Evolutionary conservation across 2,329 filamentous ascomycete genomes (phyloP).

Genomic region (Ceratocystis huliohia): DNA sequence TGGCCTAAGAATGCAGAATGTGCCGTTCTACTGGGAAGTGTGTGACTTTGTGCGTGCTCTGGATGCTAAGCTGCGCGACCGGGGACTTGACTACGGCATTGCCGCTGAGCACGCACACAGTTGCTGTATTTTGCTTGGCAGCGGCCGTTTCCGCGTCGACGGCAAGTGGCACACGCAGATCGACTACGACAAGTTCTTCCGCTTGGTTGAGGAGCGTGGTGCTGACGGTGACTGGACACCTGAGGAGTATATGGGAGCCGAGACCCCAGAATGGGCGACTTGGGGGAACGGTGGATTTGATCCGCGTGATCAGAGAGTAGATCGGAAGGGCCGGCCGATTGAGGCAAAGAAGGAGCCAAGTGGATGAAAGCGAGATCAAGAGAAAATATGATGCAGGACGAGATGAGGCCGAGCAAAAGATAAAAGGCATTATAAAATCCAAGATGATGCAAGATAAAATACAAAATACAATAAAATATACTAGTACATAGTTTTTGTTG

Average conservation of each 20-base stretch:
- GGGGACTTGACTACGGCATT: slow-evolving; percentile 74
- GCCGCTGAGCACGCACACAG: slow-evolving; percentile 91
- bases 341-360: slow-evolving; percentile 26
- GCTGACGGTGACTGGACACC: slow-evolving; percentile 60
- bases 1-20: slow-evolving; percentile 91
- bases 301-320: slow-evolving; percentile 74
- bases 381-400: background rate
- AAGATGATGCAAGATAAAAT: background rate
- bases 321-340: slow-evolving; percentile 66
- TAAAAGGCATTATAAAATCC: background rate
- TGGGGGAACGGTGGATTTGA: slow-evolving; percentile 95
- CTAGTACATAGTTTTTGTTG: background rate
- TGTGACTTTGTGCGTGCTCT: slow-evolving; percentile 68
- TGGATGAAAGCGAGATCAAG: background rate
- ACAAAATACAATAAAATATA: slow-evolving; percentile 7
- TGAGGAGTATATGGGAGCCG: slow-evolving; percentile 76
- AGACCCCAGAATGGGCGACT: slow-evolving; percentile 84
- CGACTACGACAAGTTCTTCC: slow-evolving; percentile 80
- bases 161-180: slow-evolving; percentile 86
- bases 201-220: slow-evolving; percentile 58
- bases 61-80: slow-evolving; percentile 51
- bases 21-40: slow-evolving; percentile 90
- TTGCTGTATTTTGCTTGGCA: slow-evolving; percentile 81
- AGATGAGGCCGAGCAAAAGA: background rate
- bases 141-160: slow-evolving; percentile 60